phyloP scores from a whole-genome alignment of 768 basidiomycete genomes.

The Phlegmacium glaucopus region DNA sequence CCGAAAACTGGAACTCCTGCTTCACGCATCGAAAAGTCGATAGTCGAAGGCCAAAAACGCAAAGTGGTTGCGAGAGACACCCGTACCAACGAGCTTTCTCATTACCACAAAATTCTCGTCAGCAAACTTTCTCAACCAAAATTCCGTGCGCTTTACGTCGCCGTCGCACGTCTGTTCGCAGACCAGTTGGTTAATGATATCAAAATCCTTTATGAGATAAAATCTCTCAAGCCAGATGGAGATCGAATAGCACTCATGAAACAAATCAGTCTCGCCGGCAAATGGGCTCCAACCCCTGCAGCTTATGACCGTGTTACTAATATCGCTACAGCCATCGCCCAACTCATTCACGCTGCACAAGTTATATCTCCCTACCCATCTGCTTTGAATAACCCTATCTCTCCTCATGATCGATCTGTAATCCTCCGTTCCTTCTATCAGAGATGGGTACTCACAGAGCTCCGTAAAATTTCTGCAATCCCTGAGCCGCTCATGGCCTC shows the following conservation, averaged over 20 bases:
- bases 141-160: constrained; percentile 61
- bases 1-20: constrained; percentile 13
- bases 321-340: constrained; percentile 59
- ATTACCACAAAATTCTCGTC: constrained; percentile 33
- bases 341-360: constrained; percentile 44
- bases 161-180: constrained; percentile 59
- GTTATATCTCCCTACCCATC: constrained; percentile 27
- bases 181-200: constrained; percentile 48
- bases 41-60: constrained; percentile 7
- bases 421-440: constrained; percentile 56
- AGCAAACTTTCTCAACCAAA: constrained; percentile 42
- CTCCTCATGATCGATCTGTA: constrained; percentile 25
- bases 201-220: constrained; percentile 32
- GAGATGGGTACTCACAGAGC: constrained; percentile 55
- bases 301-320: constrained; percentile 61
- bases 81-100: constrained; percentile 18
- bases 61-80: constrained; percentile 20
- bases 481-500: constrained; percentile 65
- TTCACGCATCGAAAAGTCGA: constrained; percentile 20
- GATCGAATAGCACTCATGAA: constrained; percentile 30
- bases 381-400: constrained; percentile 25
- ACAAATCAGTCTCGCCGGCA: constrained; percentile 54
- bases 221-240: constrained; percentile 27
- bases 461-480: constrained; percentile 41
- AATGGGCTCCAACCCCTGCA: constrained; percentile 67